A percentile compares a stretch with the other conserved stretches of the same genome.
Evolutionary conservation across 495 filamentous ascomycete species (phyloP).

Genomic region (Penicillium canescens): DNA sequence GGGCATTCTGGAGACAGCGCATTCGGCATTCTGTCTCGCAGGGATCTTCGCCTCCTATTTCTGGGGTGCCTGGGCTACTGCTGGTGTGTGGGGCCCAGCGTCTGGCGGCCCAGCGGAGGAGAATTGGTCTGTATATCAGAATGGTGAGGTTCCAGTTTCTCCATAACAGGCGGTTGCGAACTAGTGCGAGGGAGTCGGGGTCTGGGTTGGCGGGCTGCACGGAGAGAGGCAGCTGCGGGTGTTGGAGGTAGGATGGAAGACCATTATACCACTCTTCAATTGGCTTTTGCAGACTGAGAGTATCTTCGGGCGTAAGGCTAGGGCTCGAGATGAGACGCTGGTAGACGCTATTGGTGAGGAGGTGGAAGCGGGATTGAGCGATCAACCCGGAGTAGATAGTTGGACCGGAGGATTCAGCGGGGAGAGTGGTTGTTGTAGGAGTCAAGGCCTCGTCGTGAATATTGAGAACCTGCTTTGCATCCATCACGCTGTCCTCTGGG

Average conservation of each 20-base stretch:
- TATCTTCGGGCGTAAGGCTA: slow-evolving; percentile 47
- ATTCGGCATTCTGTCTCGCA: slow-evolving; percentile 42
- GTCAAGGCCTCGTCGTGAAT: slow-evolving; percentile 50
- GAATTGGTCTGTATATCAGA: slow-evolving; percentile 52
- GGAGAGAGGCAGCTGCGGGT: slow-evolving; percentile 25
- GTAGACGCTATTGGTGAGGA: slow-evolving; percentile 51
- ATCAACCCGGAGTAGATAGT: slow-evolving; percentile 52
- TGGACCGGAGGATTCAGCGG: slow-evolving; percentile 41
- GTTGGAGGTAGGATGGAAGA: slow-evolving; percentile 47
- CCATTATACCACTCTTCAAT: slow-evolving; percentile 50
- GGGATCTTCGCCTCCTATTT: slow-evolving; percentile 37
- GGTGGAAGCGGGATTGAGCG: slow-evolving; percentile 49
- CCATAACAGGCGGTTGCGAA: slow-evolving; percentile 47
- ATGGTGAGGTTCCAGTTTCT: slow-evolving; percentile 54
- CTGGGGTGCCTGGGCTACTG: slow-evolving; percentile 23
- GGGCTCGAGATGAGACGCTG: slow-evolving; percentile 53
- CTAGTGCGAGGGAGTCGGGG: slow-evolving; percentile 38
- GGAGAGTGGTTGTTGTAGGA: slow-evolving; percentile 40
- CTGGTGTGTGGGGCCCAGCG: slow-evolving; percentile 37
- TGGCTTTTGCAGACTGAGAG: slow-evolving; percentile 43
- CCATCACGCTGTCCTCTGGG: slow-evolving; percentile 49
- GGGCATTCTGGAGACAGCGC: slow-evolving; percentile 45
- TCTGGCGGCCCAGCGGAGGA: slow-evolving; percentile 49
- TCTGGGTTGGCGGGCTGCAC: slow-evolving; percentile 24
- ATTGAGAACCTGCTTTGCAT: slow-evolving; percentile 48